Evolutionary conservation across 192 early-diverging fungal species (phyloP).

Genomic region (Gigaspora rosea): DNA sequence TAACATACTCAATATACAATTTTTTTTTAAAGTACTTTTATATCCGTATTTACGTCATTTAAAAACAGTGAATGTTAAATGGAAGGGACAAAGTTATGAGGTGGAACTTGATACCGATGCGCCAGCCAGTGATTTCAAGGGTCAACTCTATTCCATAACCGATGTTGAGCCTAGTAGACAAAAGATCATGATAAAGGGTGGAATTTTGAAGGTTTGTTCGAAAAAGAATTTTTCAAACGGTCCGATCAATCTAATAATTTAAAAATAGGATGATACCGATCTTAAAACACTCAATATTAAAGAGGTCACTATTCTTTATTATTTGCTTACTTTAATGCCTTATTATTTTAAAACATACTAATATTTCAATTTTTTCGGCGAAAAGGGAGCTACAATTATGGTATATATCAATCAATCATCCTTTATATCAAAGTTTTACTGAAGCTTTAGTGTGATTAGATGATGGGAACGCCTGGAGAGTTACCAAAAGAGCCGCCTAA

Average conservation of each 20-base stretch:
- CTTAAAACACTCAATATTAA: constrained; percentile 75
- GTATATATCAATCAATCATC: not conserved
- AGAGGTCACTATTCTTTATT: constrained; percentile 46
- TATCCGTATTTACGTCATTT: not conserved
- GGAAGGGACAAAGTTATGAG: constrained; percentile 85
- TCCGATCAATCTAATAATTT: not conserved
- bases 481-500: constrained; percentile 80
- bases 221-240: not conserved
- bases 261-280: constrained; percentile 73
- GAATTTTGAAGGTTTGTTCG: constrained; percentile 75
- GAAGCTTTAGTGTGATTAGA: constrained; percentile 44
- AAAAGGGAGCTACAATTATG: constrained; percentile 31
- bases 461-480: constrained; percentile 97
- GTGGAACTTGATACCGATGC: constrained; percentile 75
- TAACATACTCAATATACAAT: too few species aligned
- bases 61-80: constrained; percentile 81
- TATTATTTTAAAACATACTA: not conserved
- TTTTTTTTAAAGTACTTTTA: too few species aligned
- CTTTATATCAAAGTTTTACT: not conserved
- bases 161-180: constrained; percentile 91
- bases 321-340: constrained; percentile 38
- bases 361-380: not conserved
- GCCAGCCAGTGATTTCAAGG: constrained; percentile 81
- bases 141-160: constrained; percentile 86
- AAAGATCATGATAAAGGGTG: constrained; percentile 94